Percentiles rank a stretch among this genome's conserved stretches.
phyloP scores from a whole-genome alignment of 2,329 filamentous ascomycete species.

The Macrophomina tecta region DNA sequence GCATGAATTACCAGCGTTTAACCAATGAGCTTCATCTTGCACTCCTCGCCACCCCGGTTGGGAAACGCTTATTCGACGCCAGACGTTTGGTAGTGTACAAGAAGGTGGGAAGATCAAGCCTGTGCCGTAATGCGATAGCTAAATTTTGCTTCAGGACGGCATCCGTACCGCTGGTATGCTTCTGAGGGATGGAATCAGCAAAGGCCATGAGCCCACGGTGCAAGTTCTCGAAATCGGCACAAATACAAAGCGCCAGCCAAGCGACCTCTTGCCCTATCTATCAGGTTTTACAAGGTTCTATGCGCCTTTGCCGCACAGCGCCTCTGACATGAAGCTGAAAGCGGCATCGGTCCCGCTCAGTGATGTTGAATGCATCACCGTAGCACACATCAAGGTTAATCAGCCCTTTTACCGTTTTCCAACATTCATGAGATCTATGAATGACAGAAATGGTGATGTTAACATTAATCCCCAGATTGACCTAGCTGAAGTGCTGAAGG shows the following conservation, averaged over 20 bases:
- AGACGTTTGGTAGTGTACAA: constrained; percentile 84
- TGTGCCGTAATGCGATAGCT: not conserved
- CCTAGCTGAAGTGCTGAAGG: constrained; percentile 46
- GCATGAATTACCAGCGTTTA: constrained; percentile 79
- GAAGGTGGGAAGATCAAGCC: constrained; percentile 49
- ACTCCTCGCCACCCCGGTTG: constrained; percentile 79
- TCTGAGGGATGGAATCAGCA: constrained; percentile 74
- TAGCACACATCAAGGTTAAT: constrained; percentile 63
- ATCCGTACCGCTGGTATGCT: constrained; percentile 83
- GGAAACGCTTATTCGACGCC: constrained; percentile 76
- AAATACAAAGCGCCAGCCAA: constrained; percentile 73
- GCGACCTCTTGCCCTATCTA: constrained; percentile 86
- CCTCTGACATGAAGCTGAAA: constrained; percentile 71
- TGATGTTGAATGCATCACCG: constrained; percentile 85
- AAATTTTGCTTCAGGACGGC: constrained; percentile 63
- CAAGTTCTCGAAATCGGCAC: constrained; percentile 80
- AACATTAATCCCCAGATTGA: constrained; percentile 41
- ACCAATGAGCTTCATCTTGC: constrained; percentile 80
- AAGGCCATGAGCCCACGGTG: constrained; percentile 70
- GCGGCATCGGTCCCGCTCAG: constrained; percentile 72
- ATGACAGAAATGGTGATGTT: constrained; percentile 56
- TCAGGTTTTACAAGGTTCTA: constrained; percentile 72
- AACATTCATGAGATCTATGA: constrained; percentile 43
- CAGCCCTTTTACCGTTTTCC: constrained; percentile 50
- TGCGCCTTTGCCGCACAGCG: constrained; percentile 68